Conservation (phyloP, 805 yeast genomes). For the Nakazawaea populi region DNA sequence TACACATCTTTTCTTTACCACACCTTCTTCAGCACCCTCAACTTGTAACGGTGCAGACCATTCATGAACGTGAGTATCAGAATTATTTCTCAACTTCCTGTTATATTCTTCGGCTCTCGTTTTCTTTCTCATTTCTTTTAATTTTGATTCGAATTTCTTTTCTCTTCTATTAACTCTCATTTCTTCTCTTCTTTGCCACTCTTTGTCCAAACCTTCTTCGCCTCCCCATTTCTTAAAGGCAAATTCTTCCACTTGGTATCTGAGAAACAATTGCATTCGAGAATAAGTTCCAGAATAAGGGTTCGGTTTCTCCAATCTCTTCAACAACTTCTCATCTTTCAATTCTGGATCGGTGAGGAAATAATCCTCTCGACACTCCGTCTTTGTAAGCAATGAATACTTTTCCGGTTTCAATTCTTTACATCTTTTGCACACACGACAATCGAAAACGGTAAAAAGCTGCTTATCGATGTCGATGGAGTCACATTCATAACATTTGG, state of each 20-base stretch:
- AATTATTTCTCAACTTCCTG: constrained; percentile 52
- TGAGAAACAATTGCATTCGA: constrained; percentile 84
- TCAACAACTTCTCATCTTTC: constrained; percentile 59
- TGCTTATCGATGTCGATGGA: constrained; percentile 78
- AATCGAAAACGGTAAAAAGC: constrained; percentile 58
- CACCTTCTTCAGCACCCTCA: constrained; percentile 31
- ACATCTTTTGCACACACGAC: constrained; percentile 79
- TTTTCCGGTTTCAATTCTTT: constrained; percentile 73
- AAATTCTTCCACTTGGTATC: constrained; percentile 90
- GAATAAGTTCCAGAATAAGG: constrained; percentile 89
- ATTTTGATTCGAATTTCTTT: constrained; percentile 67
- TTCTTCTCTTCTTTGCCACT: constrained; percentile 81
- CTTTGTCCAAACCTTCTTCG: constrained; percentile 81
- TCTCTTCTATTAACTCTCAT: constrained; percentile 69
- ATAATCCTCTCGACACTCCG: constrained; percentile 92
- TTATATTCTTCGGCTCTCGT: constrained; percentile 91
- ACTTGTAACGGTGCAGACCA: constrained; percentile 52
- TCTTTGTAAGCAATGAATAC: constrained; percentile 85
- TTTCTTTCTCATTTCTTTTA: constrained; percentile 83
- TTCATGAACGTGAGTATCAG: constrained; percentile 62
- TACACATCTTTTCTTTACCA: constrained; percentile 57
- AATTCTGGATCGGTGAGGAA: constrained; percentile 91
- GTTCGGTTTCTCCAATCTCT: constrained; percentile 82
- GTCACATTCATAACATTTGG: constrained; percentile 78
- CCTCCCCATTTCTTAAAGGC: constrained; percentile 96